Conservation (phyloP, 768 basidiomycete species). For the Daedalea quercina region DNA sequence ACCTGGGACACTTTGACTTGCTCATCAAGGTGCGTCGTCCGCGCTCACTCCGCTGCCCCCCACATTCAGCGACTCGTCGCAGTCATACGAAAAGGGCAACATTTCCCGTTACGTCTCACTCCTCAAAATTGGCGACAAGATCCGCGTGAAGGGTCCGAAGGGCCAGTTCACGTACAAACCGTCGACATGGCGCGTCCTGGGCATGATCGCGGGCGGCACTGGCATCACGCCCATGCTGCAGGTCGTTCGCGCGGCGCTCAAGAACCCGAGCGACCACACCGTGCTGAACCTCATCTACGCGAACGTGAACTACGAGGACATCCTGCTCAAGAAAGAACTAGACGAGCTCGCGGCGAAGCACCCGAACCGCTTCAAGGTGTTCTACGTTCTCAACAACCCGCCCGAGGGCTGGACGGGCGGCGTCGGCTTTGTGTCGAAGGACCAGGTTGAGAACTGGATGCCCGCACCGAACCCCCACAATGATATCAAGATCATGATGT, state of each 20-base stretch:
- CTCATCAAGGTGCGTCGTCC: constrained; percentile 75
- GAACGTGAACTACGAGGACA: constrained; percentile 90
- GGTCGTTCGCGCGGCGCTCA: constrained; percentile 89
- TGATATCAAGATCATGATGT: constrained; percentile 83
- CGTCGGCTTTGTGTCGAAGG: constrained; percentile 88
- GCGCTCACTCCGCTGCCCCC: neutral
- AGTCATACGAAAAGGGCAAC: constrained; percentile 98
- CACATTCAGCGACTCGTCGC: constrained; percentile 8
- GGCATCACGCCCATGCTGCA: constrained; percentile 99
- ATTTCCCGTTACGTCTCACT: constrained; percentile 81
- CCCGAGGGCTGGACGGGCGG: constrained; percentile 84
- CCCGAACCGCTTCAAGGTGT: constrained; percentile 65
- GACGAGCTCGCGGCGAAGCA: constrained; percentile 68
- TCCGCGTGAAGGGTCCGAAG: constrained; percentile 93
- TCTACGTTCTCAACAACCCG: constrained; percentile 93
- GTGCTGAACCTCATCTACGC: constrained; percentile 89
- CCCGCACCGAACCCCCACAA: constrained; percentile 42
- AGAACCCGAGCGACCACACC: constrained; percentile 83
- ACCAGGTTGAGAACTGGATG: constrained; percentile 80
- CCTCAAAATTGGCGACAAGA: constrained; percentile 81
- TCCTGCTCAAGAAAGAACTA: constrained; percentile 83
- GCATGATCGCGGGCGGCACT: constrained; percentile 98
- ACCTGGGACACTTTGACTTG: constrained; percentile 91
- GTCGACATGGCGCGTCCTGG: constrained; percentile 66
- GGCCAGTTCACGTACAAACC: constrained; percentile 87